Base-by-base conservation (phyloP, 208 protist genomes). In the Leishmania martiniquensis region DNA sequence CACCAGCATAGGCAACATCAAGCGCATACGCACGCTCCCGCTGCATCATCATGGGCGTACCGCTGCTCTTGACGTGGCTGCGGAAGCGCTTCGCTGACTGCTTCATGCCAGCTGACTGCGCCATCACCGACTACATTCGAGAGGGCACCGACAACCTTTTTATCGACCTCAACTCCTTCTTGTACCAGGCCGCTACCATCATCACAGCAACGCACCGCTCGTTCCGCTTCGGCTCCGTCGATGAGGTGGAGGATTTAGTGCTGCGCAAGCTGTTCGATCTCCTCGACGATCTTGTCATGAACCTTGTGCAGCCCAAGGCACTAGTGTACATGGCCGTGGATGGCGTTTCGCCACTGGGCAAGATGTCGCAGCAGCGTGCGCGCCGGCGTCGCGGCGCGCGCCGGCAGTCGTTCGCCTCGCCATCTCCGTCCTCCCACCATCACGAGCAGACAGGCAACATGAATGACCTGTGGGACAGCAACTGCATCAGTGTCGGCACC, bases 291-390 rank as follows among this genome's bases (percentile, higher is more conserved):
- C 85, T 96, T 25, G 69, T 96, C 15, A 51, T 97, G 57, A 75
- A 87, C 55, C 90, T 99, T 4, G 95, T 99, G 7, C 80, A 91
- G 68, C 99, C 99, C 15, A 82, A 90, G 37, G 97, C 97, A 15
- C 78, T 99, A 10, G 84, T 99, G 7, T 99, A 98, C 87, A 95
- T 99, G 83, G 93, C 92, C 20, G 85, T 95, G 34, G 98, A 99
- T 89, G 98, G 98, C 54, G 95, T 99, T 17, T 98, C 99, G 13
- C 99, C 99, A 15, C 90, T 99, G 29, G 99, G 99, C 10, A 99
- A 99, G 81, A 98, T 99, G 85, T 98, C 99, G 72, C 99, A 99
- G 89, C 99, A 99, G 89, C 93, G 99, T n/a, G 80, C 91, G 15
- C 93, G 99, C 51, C 99, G 99, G 44, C 88, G 93, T 4, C 84